Conservation (phyloP, 2,329 filamentous ascomycete genomes). For the Aspergillus sp. region DNA sequence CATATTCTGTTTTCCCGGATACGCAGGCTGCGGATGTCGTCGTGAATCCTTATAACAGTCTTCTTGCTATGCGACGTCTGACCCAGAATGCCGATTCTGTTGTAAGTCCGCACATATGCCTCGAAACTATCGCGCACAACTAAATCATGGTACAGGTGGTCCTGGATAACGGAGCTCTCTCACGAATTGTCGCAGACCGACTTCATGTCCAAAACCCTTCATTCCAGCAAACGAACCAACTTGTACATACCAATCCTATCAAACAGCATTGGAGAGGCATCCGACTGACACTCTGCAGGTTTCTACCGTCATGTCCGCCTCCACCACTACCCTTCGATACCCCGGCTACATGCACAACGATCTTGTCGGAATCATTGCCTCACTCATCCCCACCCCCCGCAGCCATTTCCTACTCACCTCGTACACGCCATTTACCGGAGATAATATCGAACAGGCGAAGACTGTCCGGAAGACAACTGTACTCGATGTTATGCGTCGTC, state of each 20-base stretch:
- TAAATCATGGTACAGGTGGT: conserved; percentile 63
- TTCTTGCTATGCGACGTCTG: conserved; percentile 86
- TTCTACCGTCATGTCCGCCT: conserved; percentile 97
- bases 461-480: conserved; percentile 98
- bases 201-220: conserved; percentile 94
- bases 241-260: conserved; percentile 59
- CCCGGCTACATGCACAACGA: conserved; percentile 99
- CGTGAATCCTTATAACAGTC: conserved; percentile 96
- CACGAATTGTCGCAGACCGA: conserved; percentile 90
- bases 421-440: conserved; percentile 96
- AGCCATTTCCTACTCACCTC: conserved; percentile 99
- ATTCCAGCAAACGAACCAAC: conserved; percentile 96
- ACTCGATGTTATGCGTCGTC: conserved; percentile 91
- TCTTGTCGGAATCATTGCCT: conserved; percentile 93
- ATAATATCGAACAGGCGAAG: conserved; percentile 95
- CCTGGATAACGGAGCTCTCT: conserved; percentile 91
- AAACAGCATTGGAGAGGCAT: background rate
- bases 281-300: conserved; percentile 53
- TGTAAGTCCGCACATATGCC: conserved; percentile 49
- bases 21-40: conserved; percentile 90
- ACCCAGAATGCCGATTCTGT: conserved; percentile 98
- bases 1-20: conserved; percentile 97
- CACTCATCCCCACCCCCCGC: conserved; percentile 91
- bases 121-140: conserved; percentile 11
- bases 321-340: conserved; percentile 93